Conservation (phyloP, 78 protist species). For the Dictyostelium citrinum region DNA sequence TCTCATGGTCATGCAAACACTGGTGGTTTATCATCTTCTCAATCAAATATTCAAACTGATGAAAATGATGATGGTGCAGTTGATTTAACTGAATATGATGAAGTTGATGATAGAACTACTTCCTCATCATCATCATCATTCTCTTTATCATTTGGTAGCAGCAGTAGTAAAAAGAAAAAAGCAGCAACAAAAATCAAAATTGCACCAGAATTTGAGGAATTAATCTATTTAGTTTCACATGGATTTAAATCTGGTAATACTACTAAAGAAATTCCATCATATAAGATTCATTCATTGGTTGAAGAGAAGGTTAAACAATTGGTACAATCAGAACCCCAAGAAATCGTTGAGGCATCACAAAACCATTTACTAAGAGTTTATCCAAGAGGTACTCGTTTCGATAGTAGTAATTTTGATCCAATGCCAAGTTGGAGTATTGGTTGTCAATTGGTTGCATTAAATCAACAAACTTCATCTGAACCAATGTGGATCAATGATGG, state of each 20-base stretch:
- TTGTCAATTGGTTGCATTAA: constrained; percentile 87
- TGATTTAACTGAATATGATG: not conserved
- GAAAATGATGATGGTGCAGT: constrained; percentile 1
- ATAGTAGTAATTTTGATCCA: constrained; percentile 90
- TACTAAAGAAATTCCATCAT: not conserved
- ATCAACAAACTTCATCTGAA: constrained; percentile 82
- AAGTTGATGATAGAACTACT: not conserved
- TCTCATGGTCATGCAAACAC: not conserved
- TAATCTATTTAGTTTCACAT: constrained; percentile 17
- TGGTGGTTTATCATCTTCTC: not conserved
- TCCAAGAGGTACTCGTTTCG: constrained; percentile 91
- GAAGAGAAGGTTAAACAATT: constrained; percentile 47
- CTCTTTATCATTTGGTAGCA: not conserved
- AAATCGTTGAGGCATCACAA: constrained; percentile 37
- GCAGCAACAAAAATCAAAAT: not conserved
- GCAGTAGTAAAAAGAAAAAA: not conserved
- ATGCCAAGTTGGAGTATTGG: constrained; percentile 84
- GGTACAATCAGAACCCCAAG: not conserved
- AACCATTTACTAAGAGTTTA: constrained; percentile 83
- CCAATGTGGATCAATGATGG: constrained; percentile 81
- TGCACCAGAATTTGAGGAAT: constrained; percentile 14
- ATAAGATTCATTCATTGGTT: constrained; percentile 52
- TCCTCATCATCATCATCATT: not conserved
- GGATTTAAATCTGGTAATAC: not conserved
- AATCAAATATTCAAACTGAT: not conserved